Percentiles rank a stretch among this genome's conserved stretches.
phyloP scores from a whole-genome alignment of 2,329 filamentous ascomycete species.

The Alternaria sp. region DNA sequence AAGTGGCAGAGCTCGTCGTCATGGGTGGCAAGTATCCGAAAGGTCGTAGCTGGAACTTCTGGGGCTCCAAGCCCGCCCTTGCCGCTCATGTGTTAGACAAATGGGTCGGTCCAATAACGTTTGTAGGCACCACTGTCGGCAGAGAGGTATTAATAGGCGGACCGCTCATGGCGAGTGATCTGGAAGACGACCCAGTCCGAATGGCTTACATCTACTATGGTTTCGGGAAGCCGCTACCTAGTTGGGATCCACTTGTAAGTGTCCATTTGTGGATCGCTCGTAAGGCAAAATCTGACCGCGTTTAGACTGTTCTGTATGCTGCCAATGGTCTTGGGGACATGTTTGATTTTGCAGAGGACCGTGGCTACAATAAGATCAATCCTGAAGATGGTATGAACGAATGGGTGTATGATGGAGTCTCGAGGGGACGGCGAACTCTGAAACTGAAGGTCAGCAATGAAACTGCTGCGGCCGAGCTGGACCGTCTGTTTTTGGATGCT shows the following conservation, averaged over 20 bases:
- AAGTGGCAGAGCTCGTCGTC: not conserved
- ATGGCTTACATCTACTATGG: not conserved
- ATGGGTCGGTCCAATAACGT: not conserved
- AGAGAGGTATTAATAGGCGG: not conserved
- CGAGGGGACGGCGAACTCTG: not conserved
- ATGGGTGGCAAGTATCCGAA: not conserved
- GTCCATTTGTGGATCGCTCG: not conserved
- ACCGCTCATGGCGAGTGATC: not conserved
- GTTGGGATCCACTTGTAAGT: not conserved
- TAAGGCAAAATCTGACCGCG: too few species aligned
- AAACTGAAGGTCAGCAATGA: not conserved
- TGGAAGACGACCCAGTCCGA: not conserved
- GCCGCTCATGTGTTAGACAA: not conserved
- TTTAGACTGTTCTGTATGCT: too few species aligned
- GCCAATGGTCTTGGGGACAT: not conserved
- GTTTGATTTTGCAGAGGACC: not conserved
- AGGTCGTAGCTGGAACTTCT: not conserved
- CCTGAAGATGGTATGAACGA: not conserved
- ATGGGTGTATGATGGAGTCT: not conserved
- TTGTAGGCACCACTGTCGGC: not conserved
- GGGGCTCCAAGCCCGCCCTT: not conserved
- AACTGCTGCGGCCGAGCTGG: not conserved
- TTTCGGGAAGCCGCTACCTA: not conserved
- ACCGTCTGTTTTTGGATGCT: not conserved
- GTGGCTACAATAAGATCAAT: not conserved